Conservation (phyloP, 2,329 filamentous ascomycete species). For the Simplicillium aogashimaense region DNA sequence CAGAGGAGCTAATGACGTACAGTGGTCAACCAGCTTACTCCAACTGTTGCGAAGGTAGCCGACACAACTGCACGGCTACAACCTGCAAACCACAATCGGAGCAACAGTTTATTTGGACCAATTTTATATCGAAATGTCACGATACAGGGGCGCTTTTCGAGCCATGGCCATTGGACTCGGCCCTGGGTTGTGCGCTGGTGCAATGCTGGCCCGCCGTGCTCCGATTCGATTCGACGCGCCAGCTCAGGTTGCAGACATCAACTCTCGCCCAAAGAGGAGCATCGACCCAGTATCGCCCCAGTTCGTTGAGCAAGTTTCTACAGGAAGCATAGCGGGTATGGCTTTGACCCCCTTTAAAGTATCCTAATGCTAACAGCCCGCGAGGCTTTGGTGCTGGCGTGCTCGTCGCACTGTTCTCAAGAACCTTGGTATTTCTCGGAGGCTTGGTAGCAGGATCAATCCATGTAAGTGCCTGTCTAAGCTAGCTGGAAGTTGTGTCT, state of each 20-base stretch:
- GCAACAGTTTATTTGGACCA: not conserved
- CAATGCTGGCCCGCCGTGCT: slow-evolving; percentile 13
- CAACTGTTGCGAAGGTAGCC: no score
- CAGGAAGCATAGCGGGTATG: slow-evolving; percentile 39
- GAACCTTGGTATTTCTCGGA: slow-evolving; percentile 56
- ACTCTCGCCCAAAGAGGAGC: slow-evolving; percentile 10
- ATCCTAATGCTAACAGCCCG: not conserved
- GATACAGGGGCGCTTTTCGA: slow-evolving; percentile 1
- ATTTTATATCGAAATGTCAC: not conserved
- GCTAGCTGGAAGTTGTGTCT: not conserved
- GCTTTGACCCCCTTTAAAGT: not conserved
- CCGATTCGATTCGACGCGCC: slow-evolving; percentile 18
- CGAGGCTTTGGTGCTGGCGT: slow-evolving; percentile 54
- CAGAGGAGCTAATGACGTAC: no score
- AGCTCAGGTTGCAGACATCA: slow-evolving; percentile 9
- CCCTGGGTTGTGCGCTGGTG: slow-evolving; percentile 16
- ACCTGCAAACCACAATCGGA: not conserved
- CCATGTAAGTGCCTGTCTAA: slow-evolving; percentile 39
- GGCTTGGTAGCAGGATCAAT: slow-evolving; percentile 54
- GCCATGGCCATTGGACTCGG: slow-evolving; percentile 14
- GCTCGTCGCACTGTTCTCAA: slow-evolving; percentile 60
- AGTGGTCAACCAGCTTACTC: no score
- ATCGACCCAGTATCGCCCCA: slow-evolving; percentile 13
- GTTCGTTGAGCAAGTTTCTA: slow-evolving; percentile 38
- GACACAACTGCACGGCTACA: no score